Percentiles rank a stretch among this genome's conserved stretches.
Evolutionary conservation across 192 early-diverging fungal genomes (phyloP).

Genomic region (Entophlyctis helioformis): DNA sequence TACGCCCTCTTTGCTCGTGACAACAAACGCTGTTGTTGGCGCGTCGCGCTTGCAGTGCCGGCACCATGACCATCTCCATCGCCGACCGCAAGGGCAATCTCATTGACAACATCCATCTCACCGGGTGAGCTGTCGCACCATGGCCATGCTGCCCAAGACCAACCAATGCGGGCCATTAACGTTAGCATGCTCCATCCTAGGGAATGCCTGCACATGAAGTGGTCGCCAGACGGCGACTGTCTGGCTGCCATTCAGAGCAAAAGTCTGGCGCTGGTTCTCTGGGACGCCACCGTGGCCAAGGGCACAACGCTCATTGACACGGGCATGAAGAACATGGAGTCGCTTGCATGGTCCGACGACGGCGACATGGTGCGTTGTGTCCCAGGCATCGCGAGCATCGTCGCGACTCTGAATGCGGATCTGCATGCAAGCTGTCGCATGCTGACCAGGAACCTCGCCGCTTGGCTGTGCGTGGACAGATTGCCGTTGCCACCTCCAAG

Average conservation of each 20-base stretch:
- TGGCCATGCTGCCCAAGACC: background rate
- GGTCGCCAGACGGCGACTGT: slow-evolving; percentile 25
- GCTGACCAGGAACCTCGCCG: background rate
- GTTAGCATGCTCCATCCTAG: slow-evolving; percentile 3
- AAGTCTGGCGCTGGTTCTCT: slow-evolving; percentile 11
- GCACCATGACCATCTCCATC: slow-evolving; percentile 11
- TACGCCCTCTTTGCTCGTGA: background rate
- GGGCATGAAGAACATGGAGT: slow-evolving; percentile 20
- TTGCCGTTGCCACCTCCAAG: slow-evolving; percentile 29
- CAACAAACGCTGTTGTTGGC: background rate
- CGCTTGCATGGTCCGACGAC: slow-evolving; percentile 20
- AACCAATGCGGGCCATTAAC: background rate
- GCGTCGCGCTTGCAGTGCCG: background rate
- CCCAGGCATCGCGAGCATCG: background rate
- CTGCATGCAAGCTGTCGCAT: background rate
- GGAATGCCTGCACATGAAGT: slow-evolving; percentile 22
- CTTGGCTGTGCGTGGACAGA: too few relatives aligned
- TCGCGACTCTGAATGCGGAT: slow-evolving; percentile 1
- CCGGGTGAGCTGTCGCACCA: slow-evolving; percentile 8
- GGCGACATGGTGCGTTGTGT: slow-evolving; percentile 20
- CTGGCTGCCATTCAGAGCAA: slow-evolving; percentile 18
- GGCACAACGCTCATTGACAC: slow-evolving; percentile 13
- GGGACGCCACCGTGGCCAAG: slow-evolving; percentile 21
- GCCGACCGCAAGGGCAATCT: slow-evolving; percentile 17
- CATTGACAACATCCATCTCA: slow-evolving; percentile 15